phyloP scores from a whole-genome alignment of 2,329 filamentous ascomycete genomes.

The Fusarium cyanostomum region DNA sequence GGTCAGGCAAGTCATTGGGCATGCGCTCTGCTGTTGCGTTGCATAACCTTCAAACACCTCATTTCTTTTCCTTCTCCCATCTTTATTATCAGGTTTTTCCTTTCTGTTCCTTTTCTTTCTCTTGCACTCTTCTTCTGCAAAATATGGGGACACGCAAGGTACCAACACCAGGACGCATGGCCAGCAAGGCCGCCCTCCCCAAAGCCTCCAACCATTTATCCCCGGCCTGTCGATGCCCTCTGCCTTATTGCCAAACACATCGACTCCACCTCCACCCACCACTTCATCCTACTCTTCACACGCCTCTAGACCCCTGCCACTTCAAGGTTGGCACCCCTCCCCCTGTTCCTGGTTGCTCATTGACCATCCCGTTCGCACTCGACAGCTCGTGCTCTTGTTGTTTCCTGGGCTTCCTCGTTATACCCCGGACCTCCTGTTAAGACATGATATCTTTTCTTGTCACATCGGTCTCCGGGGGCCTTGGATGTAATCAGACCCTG shows the following conservation, averaged over 20 bases:
- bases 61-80: conserved; percentile 25
- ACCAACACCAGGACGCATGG: conserved; percentile 18
- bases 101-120: not conserved
- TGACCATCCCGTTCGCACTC: conserved; percentile 29
- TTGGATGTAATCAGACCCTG: conserved; percentile 40
- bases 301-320: conserved; percentile 20
- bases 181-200: conserved; percentile 22
- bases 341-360: conserved; percentile 19
- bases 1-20: conserved; percentile 25
- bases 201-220: conserved; percentile 27
- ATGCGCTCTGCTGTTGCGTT: conserved; percentile 18
- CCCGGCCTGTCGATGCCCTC: conserved; percentile 38
- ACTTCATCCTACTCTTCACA: conserved; percentile 26
- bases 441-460: conserved; percentile 27
- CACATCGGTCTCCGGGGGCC: conserved; percentile 32
- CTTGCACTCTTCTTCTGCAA: conserved; percentile 21
- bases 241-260: conserved; percentile 43
- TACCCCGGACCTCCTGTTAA: conserved; percentile 38
- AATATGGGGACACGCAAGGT: conserved; percentile 28
- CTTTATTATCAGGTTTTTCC: conserved; percentile 6
- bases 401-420: conserved; percentile 29
- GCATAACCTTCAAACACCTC: conserved; percentile 17
- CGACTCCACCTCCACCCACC: conserved; percentile 35
- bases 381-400: conserved; percentile 31
- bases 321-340: conserved; percentile 17